These are phyloP conservation scores for Cutaneotrichosporon sp. DNA, from an alignment of 1,284 basidiomycete species.

Conservation along the genomic window DNA sequence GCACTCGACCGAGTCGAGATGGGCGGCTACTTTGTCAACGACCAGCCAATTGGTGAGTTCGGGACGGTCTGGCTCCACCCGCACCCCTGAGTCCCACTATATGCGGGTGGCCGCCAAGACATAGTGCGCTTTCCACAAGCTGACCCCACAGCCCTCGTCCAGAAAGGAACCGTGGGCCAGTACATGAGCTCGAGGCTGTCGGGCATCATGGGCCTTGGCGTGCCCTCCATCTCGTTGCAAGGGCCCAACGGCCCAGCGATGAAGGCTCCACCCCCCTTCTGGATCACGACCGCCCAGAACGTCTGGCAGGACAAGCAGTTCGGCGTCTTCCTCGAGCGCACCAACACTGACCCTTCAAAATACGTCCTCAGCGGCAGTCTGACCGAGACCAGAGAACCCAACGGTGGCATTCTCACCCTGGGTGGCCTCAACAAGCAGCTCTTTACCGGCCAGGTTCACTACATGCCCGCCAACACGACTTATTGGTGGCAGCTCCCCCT, in stretches of 20 bases:
- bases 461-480: conserved; percentile 56
- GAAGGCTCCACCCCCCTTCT: conserved; percentile 32
- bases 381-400: conserved; percentile 61
- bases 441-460: conserved; percentile 77
- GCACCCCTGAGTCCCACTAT: neutral
- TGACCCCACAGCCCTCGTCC: conserved; percentile 1
- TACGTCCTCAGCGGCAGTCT: neutral
- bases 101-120: neutral
- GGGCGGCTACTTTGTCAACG: conserved; percentile 67
- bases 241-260: conserved; percentile 6
- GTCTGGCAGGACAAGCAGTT: conserved; percentile 67
- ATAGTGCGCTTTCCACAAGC: neutral
- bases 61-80: conserved; percentile 46
- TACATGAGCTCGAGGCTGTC: conserved; percentile 26
- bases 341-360: conserved; percentile 27
- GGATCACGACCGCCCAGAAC: conserved; percentile 60
- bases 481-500: conserved; percentile 56
- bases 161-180: conserved; percentile 35
- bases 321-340: conserved; percentile 72
- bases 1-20: conserved; percentile 69
- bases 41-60: conserved; percentile 60
- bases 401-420: conserved; percentile 76
- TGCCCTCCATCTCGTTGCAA: conserved; percentile 27
- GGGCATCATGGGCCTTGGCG: conserved; percentile 52
- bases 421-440: conserved; percentile 64